Percentiles rank a stretch among this genome's conserved stretches.
These are phyloP conservation scores for Sungouiozyma ichnusensis DNA, from an alignment of 805 yeast species.

Conservation along the genomic window DNA sequence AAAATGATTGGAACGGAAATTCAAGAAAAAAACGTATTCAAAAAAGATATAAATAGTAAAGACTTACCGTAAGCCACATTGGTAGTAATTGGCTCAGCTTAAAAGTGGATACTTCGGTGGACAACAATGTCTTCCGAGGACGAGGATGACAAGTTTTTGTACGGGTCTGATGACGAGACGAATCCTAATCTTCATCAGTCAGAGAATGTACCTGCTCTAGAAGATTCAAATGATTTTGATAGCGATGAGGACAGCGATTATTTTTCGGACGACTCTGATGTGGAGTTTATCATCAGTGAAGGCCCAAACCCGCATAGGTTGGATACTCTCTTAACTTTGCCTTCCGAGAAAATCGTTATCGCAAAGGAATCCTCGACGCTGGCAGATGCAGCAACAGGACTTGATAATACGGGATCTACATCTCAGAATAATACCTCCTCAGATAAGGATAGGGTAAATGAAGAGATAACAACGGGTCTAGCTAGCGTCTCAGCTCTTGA, in stretches of 20 bases:
- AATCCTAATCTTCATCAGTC: constrained; percentile 1
- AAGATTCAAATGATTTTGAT: constrained; percentile 1
- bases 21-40: neutral
- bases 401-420: constrained; percentile 8
- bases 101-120: no score
- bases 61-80: neutral
- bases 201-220: constrained; percentile 5
- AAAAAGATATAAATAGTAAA: neutral
- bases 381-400: constrained; percentile 8
- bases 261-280: constrained; percentile 52
- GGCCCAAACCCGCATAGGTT: constrained; percentile 23
- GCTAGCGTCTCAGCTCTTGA: constrained; percentile 21
- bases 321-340: constrained; percentile 14
- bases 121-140: constrained; percentile 22
- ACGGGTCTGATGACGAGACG: constrained; percentile 26
- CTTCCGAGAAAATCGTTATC: constrained; percentile 9
- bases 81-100: no score
- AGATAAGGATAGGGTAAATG: neutral
- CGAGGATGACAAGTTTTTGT: constrained; percentile 28
- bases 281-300: constrained; percentile 70
- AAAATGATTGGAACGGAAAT: no score
- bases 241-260: constrained; percentile 35
- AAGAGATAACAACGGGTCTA: neutral
- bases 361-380: constrained; percentile 2
- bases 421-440: constrained; percentile 2